Evolutionary conservation across 2,329 filamentous ascomycete species (phyloP), one percentile per base, ranked within the genome.

Genomic region (Coniella lustricola): DNA sequence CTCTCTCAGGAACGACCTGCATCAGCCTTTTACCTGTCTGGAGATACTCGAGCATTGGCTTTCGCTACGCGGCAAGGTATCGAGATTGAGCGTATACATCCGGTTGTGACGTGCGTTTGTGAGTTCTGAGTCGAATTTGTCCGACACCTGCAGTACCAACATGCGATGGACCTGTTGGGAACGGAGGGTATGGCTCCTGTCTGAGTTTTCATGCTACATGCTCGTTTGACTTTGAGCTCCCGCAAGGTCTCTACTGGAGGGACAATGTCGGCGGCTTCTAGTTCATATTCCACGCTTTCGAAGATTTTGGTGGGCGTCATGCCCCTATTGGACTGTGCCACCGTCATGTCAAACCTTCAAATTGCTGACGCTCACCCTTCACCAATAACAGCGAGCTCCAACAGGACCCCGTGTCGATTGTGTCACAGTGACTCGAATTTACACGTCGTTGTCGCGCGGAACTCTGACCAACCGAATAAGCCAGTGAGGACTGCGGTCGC

Each of bases 121-220:
- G 25, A 10, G 5, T 29, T 29, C 25, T 10, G 5, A 5, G 10
- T 5, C 10, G 25, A 29, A 29, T 29, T 5, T 5, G 25, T n/a
- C n/a, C n/a, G n/a, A n/a, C n/a, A n/a, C n/a, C n/a, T n/a, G n/a
- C n/a, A 31, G n/a, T 9, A 12, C 38, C 20, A 14, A 41, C 38
- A 18, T n/a, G 17, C 13, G 3, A 41, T 39, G 9, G 38, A 17
- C 38, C 47, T 34, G 20, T 38, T 42, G 39, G 44, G 48, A 36
- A 38, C 48, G 48, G 48, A 48, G 33, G 44, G 18, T 44, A 44
- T 36, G 21, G 31, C n/a, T 50, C 48, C 48, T 50, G 43, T 50
- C 48, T 50, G 21, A 25, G 17, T 20, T 8, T 17, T 21, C 34
- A n/a, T n/a, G 17, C 5, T 14, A 31, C 44, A 21, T 38, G 48